Conservation (phyloP, 306 rosid species). For the Prunus mongolica region DNA sequence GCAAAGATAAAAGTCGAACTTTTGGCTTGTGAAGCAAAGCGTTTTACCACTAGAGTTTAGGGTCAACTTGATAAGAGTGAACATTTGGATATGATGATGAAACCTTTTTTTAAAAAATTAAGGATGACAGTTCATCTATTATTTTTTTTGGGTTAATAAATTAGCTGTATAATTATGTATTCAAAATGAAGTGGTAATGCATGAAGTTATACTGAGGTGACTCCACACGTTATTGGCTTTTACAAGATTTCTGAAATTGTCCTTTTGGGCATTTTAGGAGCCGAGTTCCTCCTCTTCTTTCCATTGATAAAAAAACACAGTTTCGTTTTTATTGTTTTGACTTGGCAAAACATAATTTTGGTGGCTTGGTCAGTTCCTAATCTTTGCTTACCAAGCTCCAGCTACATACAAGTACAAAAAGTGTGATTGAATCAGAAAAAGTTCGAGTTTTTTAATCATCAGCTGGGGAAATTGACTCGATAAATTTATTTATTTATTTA, state of each 20-base stretch:
- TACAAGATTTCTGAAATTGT: background rate
- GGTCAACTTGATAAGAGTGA: slow-evolving; percentile 1
- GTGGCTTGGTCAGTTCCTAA: background rate
- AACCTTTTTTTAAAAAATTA: no score
- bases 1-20: no score
- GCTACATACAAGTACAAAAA: background rate
- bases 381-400: background rate
- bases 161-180: background rate
- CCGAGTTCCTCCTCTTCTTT: background rate
- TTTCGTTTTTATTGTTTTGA: background rate
- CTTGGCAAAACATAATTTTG: background rate
- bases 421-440: no score
- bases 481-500: no score
- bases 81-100: background rate
- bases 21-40: background rate
- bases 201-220: background rate
- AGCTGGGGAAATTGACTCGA: no score
- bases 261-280: background rate
- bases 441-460: no score
- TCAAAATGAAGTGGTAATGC: background rate
- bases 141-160: background rate
- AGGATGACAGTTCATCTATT: no score
- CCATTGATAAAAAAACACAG: no score
- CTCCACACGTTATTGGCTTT: background rate
- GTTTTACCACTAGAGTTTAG: background rate